Conservation (phyloP, 805 yeast genomes). For the Wickerhamomyces sydowiorum region DNA sequence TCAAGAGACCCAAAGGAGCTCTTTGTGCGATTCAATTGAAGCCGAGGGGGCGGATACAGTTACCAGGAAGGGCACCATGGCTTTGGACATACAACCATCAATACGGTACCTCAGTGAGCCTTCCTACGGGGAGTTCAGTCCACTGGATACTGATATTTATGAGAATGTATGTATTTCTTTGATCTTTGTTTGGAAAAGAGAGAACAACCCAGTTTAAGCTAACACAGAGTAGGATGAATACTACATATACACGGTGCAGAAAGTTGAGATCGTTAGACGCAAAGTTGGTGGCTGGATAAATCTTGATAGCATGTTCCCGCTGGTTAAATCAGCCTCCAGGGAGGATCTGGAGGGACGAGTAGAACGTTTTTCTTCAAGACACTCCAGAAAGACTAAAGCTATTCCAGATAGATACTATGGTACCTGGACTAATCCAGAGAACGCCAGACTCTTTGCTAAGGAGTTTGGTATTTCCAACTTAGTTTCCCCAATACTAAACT, state of each 20-base stretch:
- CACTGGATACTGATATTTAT: neutral
- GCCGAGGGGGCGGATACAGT: too few species aligned
- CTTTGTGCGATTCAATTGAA: too few species aligned
- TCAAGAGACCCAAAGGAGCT: too few species aligned
- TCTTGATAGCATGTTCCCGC: conserved; percentile 8
- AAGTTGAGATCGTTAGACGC: conserved; percentile 8
- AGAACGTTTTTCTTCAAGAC: conserved; percentile 1
- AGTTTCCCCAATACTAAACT: conserved; percentile 16
- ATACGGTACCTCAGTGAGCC: neutral
- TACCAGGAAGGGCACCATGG: too few species aligned
- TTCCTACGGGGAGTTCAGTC: neutral
- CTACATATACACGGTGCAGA: conserved; percentile 5
- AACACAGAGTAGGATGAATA: conserved; percentile 3
- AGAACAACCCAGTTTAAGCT: too few species aligned
- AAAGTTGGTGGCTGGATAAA: conserved; percentile 22
- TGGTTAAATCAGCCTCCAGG: neutral
- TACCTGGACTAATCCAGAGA: conserved; percentile 17
- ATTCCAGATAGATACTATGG: conserved; percentile 9
- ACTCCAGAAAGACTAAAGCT: neutral
- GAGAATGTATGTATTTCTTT: neutral
- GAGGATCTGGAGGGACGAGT: conserved; percentile 2
- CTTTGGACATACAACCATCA: neutral
- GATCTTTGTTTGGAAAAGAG: too few species aligned
- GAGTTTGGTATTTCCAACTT: conserved; percentile 9
- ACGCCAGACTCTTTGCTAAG: conserved; percentile 18